These are phyloP conservation scores for Dryas integrifolia DNA, from an alignment of 331 rosid species.

Conservation along the genomic window DNA sequence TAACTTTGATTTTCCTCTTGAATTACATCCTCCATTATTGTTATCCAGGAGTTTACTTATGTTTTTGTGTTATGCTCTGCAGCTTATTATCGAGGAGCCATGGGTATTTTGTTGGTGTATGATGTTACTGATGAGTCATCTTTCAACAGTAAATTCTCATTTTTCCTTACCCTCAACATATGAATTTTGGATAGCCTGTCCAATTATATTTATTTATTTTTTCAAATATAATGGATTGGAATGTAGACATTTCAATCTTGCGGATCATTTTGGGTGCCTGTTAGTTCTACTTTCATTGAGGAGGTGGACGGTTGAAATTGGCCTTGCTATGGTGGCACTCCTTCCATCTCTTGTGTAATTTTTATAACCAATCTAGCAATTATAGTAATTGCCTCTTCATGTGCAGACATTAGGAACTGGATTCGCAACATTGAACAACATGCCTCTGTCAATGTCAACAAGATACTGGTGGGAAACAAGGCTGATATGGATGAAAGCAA, in stretches of 20 bases:
- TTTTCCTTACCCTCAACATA: constrained; percentile 30
- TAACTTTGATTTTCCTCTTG: not conserved
- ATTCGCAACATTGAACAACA: constrained; percentile 87
- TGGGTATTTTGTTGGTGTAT: constrained; percentile 85
- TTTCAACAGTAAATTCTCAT: constrained; percentile 57
- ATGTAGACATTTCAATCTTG: not conserved
- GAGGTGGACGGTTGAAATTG: not conserved
- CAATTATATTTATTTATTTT: constrained; percentile 6
- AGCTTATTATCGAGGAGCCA: constrained; percentile 91
- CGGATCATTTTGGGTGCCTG: not conserved
- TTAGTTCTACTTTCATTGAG: not conserved
- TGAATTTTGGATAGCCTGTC: constrained; percentile 22
- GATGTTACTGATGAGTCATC: constrained; percentile 90
- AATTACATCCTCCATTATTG: constrained; percentile 9
- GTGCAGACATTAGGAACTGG: constrained; percentile 71
- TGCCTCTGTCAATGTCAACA: constrained; percentile 79
- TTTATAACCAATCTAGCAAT: not conserved
- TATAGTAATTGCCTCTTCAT: not conserved
- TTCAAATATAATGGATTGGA: not conserved
- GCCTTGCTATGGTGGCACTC: not conserved
- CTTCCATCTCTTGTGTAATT: not conserved
- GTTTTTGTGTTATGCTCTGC: constrained; percentile 34
- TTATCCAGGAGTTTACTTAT: constrained; percentile 28
- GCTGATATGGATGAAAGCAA: constrained; percentile 92
- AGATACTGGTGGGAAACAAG: constrained; percentile 83